These are phyloP conservation scores for Scedosporium apiospermum DNA, from an alignment of 2,329 filamentous ascomycete species.

Conservation along the genomic window DNA sequence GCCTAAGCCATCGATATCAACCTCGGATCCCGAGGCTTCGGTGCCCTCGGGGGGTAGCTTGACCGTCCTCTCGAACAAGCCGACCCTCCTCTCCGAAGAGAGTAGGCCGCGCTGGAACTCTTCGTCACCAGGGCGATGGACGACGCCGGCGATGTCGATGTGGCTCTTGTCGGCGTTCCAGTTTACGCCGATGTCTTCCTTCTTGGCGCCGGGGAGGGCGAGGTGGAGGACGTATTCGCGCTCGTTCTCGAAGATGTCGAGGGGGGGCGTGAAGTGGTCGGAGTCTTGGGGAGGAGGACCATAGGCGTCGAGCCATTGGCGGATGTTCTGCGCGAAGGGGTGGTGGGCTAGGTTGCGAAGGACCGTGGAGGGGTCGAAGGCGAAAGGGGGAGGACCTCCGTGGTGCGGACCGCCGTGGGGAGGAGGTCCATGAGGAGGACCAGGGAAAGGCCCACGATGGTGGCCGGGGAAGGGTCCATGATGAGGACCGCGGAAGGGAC, in stretches of 20 bases:
- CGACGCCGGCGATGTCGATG: constrained; percentile 61
- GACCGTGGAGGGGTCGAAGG: constrained; percentile 28
- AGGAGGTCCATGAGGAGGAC: constrained; percentile 7
- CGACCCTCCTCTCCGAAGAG: constrained; percentile 59
- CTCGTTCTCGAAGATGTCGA: constrained; percentile 66
- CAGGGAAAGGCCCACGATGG: constrained; percentile 10
- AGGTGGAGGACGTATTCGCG: constrained; percentile 61
- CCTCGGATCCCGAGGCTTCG: constrained; percentile 27
- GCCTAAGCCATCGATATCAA: constrained; percentile 52
- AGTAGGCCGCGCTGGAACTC: constrained; percentile 54
- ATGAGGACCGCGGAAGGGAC: constrained; percentile 13
- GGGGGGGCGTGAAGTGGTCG: constrained; percentile 50
- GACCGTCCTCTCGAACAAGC: constrained; percentile 64
- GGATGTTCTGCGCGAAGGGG: constrained; percentile 31
- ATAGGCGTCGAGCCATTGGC: constrained; percentile 24
- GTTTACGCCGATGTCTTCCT: constrained; percentile 66
- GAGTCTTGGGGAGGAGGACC: constrained; percentile 14
- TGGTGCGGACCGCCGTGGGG: constrained; percentile 15
- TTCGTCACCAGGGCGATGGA: constrained; percentile 64
- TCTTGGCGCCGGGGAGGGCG: constrained; percentile 68
- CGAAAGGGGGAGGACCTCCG: constrained; percentile 13
- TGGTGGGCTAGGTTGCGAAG: constrained; percentile 30
- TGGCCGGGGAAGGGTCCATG: constrained; percentile 13
- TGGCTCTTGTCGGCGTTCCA: constrained; percentile 62
- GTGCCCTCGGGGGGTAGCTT: constrained; percentile 40